Base-by-base conservation (phyloP, 2,329 filamentous ascomycete species). In the Colletotrichum cordylinicola region DNA sequence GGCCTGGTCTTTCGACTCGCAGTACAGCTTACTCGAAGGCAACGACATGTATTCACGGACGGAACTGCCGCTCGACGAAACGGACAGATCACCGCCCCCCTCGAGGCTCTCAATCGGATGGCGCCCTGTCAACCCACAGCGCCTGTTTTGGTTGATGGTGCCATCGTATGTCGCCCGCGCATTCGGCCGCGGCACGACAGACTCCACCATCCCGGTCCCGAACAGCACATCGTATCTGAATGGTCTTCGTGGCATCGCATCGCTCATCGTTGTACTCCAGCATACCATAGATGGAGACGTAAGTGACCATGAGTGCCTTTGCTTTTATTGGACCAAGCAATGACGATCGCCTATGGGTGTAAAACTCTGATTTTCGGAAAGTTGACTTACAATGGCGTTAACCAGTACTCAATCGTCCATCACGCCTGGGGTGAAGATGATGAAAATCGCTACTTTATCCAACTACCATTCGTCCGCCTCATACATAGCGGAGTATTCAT, bases 231-330 rank as follows among this genome's bases (percentile, higher is more conserved):
- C 87, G 15, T 89, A 88, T 77, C 84, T 89, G 61, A 87, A 89
- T 80, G 87, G 88, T 33, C 80, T 89, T 55, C 86, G 87, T 18
- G 88, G 88, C 33, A 80, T 89, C 29, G 88, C 88, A n/a, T 86
- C 87, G 8, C 82, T 89, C 66, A 78, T 89, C 39, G 88, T 89
- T 74, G 88, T 88, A 77, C 79, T 88, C 80, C 87, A 85, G 77
- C 88, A 89, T 79, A 85, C 86, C 80, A 85, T 84, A 31, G 84
- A 88, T 10, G 43, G 43, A 21, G 43, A 52, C 13, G 43, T 52
- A 52, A 52, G 43, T 52, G 1, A 8, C 10, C 6, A 0, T 0
- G 9, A 48, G 39, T 9, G 0, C 39, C 18, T 0, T 0, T n/a
- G 9, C 18, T 7, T 48, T 48, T 48, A 18, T 12, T n/a, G 18